phyloP scores from a whole-genome alignment of 805 yeast species.

The Cyberlindnera xishuangbannaensis region DNA sequence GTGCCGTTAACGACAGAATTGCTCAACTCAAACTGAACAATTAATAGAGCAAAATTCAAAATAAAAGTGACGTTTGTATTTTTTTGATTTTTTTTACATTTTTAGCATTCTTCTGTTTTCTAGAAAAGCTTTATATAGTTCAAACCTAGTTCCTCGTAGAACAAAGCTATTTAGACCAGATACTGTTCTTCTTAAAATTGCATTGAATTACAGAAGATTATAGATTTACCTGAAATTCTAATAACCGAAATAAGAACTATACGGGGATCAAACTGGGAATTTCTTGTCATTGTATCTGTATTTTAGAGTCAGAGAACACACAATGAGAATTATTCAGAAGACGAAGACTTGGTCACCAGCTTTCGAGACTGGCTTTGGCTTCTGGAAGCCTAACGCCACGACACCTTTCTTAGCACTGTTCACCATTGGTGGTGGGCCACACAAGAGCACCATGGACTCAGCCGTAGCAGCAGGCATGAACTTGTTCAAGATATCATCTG shows the following conservation, averaged over 20 bases:
- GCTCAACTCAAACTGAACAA: constrained; percentile 37
- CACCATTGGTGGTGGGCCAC: constrained; percentile 95
- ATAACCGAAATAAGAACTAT: too few species aligned
- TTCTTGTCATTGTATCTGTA: too few species aligned
- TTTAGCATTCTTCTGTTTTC: too few species aligned
- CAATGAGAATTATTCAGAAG: too few species aligned
- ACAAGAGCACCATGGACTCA: constrained; percentile 67
- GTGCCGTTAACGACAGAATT: constrained; percentile 35
- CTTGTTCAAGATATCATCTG: constrained; percentile 62
- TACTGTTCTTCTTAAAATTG: too few species aligned
- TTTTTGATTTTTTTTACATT: neutral
- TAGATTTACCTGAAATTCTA: too few species aligned
- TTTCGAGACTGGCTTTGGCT: constrained; percentile 85
- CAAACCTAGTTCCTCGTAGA: too few species aligned
- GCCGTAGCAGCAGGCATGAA: constrained; percentile 56
- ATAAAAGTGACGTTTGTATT: neutral
- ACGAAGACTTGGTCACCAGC: constrained; percentile 88
- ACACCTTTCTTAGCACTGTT: constrained; percentile 80
- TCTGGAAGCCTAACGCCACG: constrained; percentile 62
- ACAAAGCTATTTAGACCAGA: too few species aligned
- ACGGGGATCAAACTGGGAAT: too few species aligned
- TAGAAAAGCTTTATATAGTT: too few species aligned
- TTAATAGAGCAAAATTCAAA: constrained; percentile 3
- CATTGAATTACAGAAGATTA: too few species aligned
- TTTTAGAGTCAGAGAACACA: too few species aligned